phyloP scores from a whole-genome alignment of 2,329 filamentous ascomycete species.

The Colletotrichum sp. region DNA sequence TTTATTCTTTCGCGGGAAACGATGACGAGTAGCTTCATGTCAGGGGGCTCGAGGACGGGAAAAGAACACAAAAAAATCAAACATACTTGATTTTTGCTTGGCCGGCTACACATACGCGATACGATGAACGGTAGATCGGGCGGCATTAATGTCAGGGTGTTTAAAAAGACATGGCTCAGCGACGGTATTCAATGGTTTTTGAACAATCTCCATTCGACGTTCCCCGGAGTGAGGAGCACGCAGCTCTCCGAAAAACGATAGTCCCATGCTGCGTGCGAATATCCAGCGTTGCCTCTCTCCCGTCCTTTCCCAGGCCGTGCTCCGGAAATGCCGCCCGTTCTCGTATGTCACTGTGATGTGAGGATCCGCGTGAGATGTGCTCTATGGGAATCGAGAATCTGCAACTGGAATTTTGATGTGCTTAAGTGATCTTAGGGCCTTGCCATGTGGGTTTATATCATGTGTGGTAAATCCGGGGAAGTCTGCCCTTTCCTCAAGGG shows the following conservation, averaged over 20 bases:
- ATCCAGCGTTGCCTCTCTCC: not conserved
- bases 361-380: not conserved
- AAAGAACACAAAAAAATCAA: constrained; percentile 16
- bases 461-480: not conserved
- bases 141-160: constrained; percentile 23
- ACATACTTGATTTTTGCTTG: constrained; percentile 20
- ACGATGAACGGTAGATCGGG: constrained; percentile 21
- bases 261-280: not conserved
- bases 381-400: too few relatives aligned
- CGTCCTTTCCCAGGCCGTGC: not conserved
- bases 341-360: not conserved
- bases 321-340: not conserved
- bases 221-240: not conserved
- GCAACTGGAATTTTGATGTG: not conserved
- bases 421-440: not conserved
- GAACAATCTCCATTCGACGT: not conserved
- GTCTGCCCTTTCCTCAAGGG: not conserved
- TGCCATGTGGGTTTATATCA: not conserved
- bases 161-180: constrained; percentile 20
- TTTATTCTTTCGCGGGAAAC: not conserved
- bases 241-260: not conserved
- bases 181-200: constrained; percentile 23
- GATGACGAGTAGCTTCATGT: constrained; percentile 19
- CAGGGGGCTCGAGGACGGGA: constrained; percentile 17
- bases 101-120: constrained; percentile 22